Conservation (phyloP, 2,329 filamentous ascomycete genomes). For the Penicillium sp. region DNA sequence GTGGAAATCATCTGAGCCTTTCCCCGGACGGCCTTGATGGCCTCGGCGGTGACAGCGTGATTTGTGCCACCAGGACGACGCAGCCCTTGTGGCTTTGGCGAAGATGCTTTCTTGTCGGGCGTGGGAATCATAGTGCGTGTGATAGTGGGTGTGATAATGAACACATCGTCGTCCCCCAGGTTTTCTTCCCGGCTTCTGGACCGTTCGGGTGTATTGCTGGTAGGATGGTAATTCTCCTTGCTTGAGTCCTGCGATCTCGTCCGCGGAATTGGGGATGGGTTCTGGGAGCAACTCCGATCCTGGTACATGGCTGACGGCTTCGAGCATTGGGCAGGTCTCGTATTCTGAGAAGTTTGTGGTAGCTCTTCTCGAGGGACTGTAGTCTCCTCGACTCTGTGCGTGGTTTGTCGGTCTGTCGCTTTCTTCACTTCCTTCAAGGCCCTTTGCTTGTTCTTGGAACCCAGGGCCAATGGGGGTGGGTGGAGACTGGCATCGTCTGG, state of each 20-base stretch:
- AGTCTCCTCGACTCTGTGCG: constrained; percentile 19
- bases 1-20: constrained; percentile 27
- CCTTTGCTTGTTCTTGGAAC: constrained; percentile 23
- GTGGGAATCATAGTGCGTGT: constrained; percentile 39
- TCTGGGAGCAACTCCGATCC: constrained; percentile 17
- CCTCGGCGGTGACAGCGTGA: constrained; percentile 24
- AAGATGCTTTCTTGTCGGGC: constrained; percentile 22
- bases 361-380: constrained; percentile 27
- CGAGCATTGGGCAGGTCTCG: constrained; percentile 35
- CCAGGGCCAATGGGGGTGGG: constrained; percentile 21
- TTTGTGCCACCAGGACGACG: constrained; percentile 21
- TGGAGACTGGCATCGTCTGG: constrained; percentile 26
- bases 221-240: constrained; percentile 25
- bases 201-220: constrained; percentile 10
- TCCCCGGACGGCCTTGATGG: constrained; percentile 27
- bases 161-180: constrained; percentile 31
- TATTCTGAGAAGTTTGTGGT: constrained; percentile 33
- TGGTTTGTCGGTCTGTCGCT: constrained; percentile 3
- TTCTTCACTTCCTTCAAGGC: constrained; percentile 16
- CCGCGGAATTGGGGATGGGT: constrained; percentile 15
- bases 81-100: constrained; percentile 17
- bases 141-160: constrained; percentile 43
- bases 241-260: constrained; percentile 17
- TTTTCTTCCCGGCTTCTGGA: constrained; percentile 13
- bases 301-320: constrained; percentile 31